Evolutionary conservation across 2,329 filamentous ascomycete species (phyloP).

Genomic region (Bisporella sp.): DNA sequence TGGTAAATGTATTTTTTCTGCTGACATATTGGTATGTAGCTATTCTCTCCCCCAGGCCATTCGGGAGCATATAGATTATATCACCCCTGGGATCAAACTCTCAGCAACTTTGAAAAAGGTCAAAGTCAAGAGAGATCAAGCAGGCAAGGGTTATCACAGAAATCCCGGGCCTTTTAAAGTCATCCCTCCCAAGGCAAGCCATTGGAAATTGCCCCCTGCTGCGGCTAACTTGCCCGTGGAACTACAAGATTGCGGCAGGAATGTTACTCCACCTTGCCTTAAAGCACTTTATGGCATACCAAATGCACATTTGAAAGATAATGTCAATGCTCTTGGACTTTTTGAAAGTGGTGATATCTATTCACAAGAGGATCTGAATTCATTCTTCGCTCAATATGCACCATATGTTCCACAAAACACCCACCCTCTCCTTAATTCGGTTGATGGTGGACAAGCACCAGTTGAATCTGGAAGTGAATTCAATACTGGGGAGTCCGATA

Average conservation of each 20-base stretch:
- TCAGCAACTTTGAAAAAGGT: conserved; percentile 12
- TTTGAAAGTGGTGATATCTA: conserved; percentile 16
- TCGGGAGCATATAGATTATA: conserved; percentile 36
- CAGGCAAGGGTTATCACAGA: not conserved
- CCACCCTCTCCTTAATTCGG: conserved; percentile 13
- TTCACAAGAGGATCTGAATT: conserved; percentile 12
- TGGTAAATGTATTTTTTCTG: not conserved
- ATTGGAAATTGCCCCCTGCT: conserved; percentile 1
- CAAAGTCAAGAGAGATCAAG: conserved; percentile 5
- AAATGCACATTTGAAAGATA: not conserved
- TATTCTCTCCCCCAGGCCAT: conserved; percentile 22
- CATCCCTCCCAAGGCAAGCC: not conserved
- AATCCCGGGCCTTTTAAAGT: conserved; percentile 1
- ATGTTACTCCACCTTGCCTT: conserved; percentile 18
- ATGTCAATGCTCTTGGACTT: conserved; percentile 7
- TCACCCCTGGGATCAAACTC: conserved; percentile 37
- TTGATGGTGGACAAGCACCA: conserved; percentile 16
- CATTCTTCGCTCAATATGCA: conserved; percentile 8
- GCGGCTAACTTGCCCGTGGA: conserved; percentile 3
- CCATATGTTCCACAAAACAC: conserved; percentile 13
- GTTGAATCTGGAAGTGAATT: conserved; percentile 3
- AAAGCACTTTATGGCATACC: conserved; percentile 28
- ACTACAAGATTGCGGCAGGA: conserved; percentile 9
- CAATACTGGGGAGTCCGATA: conserved; percentile 20
- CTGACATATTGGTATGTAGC: not conserved